Percentiles rank a stretch among this genome's conserved stretches.
Evolutionary conservation across 805 yeast species (phyloP).

Genomic region (Kuraishia molischiana): DNA sequence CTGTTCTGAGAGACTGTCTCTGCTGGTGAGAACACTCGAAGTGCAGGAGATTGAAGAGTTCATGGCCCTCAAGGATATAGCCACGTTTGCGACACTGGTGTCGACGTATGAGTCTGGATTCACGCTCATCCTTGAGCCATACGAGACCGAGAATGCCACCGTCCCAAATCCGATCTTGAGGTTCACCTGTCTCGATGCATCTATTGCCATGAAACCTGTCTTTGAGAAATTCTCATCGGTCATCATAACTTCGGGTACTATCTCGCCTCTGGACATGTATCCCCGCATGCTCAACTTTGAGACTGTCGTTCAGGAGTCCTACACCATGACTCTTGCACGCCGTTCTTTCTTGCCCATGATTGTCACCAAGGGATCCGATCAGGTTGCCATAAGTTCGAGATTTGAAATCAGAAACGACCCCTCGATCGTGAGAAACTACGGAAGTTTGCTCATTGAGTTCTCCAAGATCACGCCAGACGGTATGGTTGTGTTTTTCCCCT

Average conservation of each 20-base stretch:
- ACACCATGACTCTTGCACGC: constrained; percentile 90
- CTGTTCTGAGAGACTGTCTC: constrained; percentile 84
- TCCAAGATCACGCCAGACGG: constrained; percentile 97
- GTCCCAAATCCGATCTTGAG: constrained; percentile 95
- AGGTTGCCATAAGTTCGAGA: constrained; percentile 91
- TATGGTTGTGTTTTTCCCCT: constrained; percentile 94
- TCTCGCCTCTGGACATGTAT: constrained; percentile 97
- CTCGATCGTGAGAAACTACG: constrained; percentile 94
- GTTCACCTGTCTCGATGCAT: constrained; percentile 93
- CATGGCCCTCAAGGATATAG: constrained; percentile 87
- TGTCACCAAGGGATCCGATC: constrained; percentile 96
- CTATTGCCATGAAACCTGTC: constrained; percentile 94
- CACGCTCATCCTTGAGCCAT: constrained; percentile 86
- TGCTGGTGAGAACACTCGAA: constrained; percentile 84
- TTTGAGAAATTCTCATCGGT: constrained; percentile 90
- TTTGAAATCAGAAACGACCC: constrained; percentile 98
- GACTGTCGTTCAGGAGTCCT: constrained; percentile 89
- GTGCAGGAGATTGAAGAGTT: constrained; percentile 85
- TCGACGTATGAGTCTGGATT: constrained; percentile 94
- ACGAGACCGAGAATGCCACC: constrained; percentile 84
- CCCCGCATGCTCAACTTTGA: constrained; percentile 94
- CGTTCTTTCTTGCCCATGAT: constrained; percentile 91
- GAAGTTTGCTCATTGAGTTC: constrained; percentile 84
- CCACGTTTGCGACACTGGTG: constrained; percentile 92
- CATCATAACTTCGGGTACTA: constrained; percentile 94